Evolutionary conservation across 1,284 basidiomycete species (phyloP), one percentile per base, ranked within the genome.

Genomic region (Rhodotorula glutinis): DNA sequence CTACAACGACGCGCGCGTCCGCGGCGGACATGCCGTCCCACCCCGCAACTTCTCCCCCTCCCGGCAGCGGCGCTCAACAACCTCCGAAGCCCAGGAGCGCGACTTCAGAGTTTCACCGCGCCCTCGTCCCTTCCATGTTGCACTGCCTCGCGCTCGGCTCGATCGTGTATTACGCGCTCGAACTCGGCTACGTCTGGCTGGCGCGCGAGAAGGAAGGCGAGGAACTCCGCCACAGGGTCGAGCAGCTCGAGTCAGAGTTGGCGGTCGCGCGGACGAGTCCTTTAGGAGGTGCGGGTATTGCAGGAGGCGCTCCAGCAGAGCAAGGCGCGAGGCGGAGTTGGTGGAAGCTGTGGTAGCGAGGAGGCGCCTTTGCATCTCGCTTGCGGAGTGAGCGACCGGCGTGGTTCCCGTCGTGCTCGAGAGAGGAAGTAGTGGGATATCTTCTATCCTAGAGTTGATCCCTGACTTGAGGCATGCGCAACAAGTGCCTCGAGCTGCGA

Each of bases 121-220:
- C 58, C 2, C 65, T 72, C 53, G 58, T 72, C 17, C 72, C 72
- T 2, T 59, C 72, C 10, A 72, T 73, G 67, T 53, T 73, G 29
- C 63, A 69, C 60, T 69, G 66, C 54, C 65, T 73, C 19, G 70
- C 72, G 8, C 54, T 73, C 27, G 70, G 72, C 19, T 53, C 43
- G 4, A 73, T 73, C 59, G 70, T 68, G 29, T 73, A 71, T 53
- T 69, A 71, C 55, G 72, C 68, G 9, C 60, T 73, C 49, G 70
- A 71, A 54, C 52, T 67, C 5, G 40, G 30, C 10, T 63, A 61
- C 30, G 65, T 60, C 51, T 51, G 33, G 25, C 61, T 73, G 40
- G 49, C 63, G 13, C 40, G 65, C n/a, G 70, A 72, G 33, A 54
- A 64, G 41, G 51, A 65, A 38, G 60, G 61, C 19, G 57, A 57